Conservation (phyloP, 208 protist species). For the Trypanosoma grayi region DNA sequence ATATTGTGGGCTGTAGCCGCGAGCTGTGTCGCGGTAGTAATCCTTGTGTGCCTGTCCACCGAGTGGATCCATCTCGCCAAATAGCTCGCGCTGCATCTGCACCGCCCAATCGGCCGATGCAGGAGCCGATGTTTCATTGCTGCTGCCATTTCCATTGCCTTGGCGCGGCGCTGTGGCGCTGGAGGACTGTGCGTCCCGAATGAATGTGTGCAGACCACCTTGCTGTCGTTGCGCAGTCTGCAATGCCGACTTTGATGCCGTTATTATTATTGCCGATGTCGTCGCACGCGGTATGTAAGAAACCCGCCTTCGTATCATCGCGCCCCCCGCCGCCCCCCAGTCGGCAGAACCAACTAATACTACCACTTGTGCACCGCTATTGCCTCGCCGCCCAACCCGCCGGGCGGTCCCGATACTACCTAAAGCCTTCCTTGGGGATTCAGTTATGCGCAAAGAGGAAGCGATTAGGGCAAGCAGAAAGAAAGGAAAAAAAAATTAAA, state of each 20-base stretch:
- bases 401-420: too few relatives aligned
- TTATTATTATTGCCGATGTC: too few relatives aligned
- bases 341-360: background rate
- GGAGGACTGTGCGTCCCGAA: constrained; percentile 29
- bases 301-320: constrained; percentile 25
- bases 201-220: constrained; percentile 44
- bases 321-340: background rate
- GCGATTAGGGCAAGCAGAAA: constrained; percentile 6
- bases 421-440: too few relatives aligned
- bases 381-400: background rate
- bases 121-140: background rate
- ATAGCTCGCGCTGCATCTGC: constrained; percentile 76
- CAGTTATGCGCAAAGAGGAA: background rate
- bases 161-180: background rate
- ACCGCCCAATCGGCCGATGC: constrained; percentile 45
- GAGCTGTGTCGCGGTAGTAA: constrained; percentile 80
- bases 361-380: background rate
- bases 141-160: background rate
- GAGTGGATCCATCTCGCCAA: constrained; percentile 63
- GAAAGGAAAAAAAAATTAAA: constrained; percentile 14
- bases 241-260: background rate
- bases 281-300: background rate
- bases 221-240: constrained; percentile 4
- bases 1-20: constrained; percentile 78
- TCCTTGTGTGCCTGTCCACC: constrained; percentile 82